A percentile compares a stretch with the other conserved stretches of the same genome.
Conservation (phyloP, 2,329 filamentous ascomycete genomes). For the Pseudophaeomoniella oleicola region DNA sequence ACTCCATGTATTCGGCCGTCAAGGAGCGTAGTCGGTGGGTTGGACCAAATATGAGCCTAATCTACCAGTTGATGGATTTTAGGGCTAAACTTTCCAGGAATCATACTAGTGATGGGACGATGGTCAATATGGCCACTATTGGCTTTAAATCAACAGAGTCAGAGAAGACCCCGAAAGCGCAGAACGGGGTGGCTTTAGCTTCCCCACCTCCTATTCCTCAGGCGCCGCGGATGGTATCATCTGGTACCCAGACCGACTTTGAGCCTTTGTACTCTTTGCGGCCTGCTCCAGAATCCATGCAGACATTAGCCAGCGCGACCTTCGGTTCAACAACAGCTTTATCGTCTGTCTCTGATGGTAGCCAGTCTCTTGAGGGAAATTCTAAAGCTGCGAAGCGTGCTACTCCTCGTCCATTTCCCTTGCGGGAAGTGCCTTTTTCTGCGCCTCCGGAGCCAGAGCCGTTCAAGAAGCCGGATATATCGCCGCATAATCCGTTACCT, state of each 20-base stretch:
- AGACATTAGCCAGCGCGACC: neutral
- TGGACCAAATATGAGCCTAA: constrained; percentile 54
- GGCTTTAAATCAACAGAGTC: constrained; percentile 14
- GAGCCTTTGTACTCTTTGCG: neutral
- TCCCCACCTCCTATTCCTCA: neutral
- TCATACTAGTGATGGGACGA: constrained; percentile 13
- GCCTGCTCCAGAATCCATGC: constrained; percentile 9
- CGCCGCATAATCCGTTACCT: constrained; percentile 22
- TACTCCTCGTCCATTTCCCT: constrained; percentile 12
- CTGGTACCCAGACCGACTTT: constrained; percentile 1
- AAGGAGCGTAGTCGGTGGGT: constrained; percentile 53
- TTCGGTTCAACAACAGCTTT: neutral
- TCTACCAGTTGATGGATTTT: constrained; percentile 54
- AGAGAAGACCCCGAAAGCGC: neutral
- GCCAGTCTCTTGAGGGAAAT: neutral
- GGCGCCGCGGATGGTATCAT: constrained; percentile 1
- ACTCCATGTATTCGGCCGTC: constrained; percentile 49
- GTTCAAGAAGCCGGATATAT: constrained; percentile 15
- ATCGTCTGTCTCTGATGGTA: neutral
- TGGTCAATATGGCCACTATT: constrained; percentile 18
- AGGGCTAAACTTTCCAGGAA: constrained; percentile 23
- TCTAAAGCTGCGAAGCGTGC: constrained; percentile 5
- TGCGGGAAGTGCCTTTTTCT: constrained; percentile 7
- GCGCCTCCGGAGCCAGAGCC: neutral
- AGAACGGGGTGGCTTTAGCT: neutral